A percentile compares a stretch with the other conserved stretches of the same genome.
Conservation (phyloP, 164 flowering plant species). For the Buxus sempervirens region DNA sequence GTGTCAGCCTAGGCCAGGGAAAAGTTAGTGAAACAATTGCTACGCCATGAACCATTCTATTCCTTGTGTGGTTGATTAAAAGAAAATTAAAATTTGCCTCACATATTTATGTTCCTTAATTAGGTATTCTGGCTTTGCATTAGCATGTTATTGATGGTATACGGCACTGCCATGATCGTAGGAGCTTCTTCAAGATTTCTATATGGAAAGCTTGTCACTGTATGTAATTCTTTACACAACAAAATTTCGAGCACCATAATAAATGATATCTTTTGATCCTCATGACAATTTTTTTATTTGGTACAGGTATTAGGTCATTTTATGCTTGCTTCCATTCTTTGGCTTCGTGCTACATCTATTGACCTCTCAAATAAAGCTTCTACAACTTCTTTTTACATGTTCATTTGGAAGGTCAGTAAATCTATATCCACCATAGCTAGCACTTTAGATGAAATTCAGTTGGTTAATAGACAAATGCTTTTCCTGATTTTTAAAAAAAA, state of each 20-base stretch:
- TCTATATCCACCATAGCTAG: neutral
- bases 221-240: no score
- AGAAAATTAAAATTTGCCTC: neutral
- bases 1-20: slow-evolving; percentile 42
- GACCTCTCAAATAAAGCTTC: slow-evolving; percentile 36
- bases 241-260: neutral
- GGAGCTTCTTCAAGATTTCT: slow-evolving; percentile 38
- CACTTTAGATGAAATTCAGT: neutral
- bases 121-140: slow-evolving; percentile 62
- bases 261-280: neutral
- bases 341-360: slow-evolving; percentile 37
- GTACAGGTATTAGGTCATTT: slow-evolving; percentile 41
- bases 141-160: slow-evolving; percentile 35
- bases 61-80: no score
- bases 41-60: neutral
- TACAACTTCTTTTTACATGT: slow-evolving; percentile 52
- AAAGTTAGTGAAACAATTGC: slow-evolving; percentile 21
- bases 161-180: slow-evolving; percentile 37
- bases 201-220: slow-evolving; percentile 36
- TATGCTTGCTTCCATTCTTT: slow-evolving; percentile 33
- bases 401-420: slow-evolving; percentile 50
- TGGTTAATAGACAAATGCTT: neutral
- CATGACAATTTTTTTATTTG: neutral
- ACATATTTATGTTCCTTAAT: neutral
- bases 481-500: no score